Evolutionary conservation across 2,329 filamentous ascomycete species (phyloP), one percentile per base, ranked within the genome.

Genomic region (Talaromyces rugulosus): DNA sequence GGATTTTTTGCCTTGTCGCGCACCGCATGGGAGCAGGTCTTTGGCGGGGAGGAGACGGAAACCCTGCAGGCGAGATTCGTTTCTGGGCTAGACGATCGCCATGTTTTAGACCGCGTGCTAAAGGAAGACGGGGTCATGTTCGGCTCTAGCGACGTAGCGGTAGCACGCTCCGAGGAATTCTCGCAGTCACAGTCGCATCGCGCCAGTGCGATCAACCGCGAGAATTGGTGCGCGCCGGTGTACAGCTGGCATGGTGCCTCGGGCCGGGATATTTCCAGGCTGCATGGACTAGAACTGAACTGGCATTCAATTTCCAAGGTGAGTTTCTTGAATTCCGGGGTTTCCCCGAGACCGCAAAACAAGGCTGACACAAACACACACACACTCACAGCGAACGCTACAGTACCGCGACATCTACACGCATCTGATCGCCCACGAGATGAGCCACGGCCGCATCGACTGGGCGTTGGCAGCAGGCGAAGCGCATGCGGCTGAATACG

Each of bases 151-250:
- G 83, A 84, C 62, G 82, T 80, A 62, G 81, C 85, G 62, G 82
- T 80, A 62, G 81, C 85, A 62, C 79, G 75, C 56, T 82, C 81
- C 8, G 68, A 65, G 42, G 67, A 30, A 66, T 85, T 58, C 78
- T 82, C 36, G 82, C 72, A 62, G 31, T 31, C 50, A 27, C 30
- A 12, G 27, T 51, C 47, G 47, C 18, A 33, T 69, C 56, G 64
- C 64, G 64, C 28, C 66, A 67, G 60, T 1, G 65, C 64, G 66
- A 69, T 62, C 40, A 64, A 67, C n/a, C 63, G 51, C 3, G 75
- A 72, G 3, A 81, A 83, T 63, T 86, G 83, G 83, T 85, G 83
- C 64, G 78, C 83, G 65, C 83, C 83, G 8, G 77, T 84, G 18
- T 69, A 67, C 40, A 69, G 67, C 63, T 67, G 67, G 66, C 69